phyloP scores from a whole-genome alignment of 2,329 filamentous ascomycete species.

The Xylaria sp. region DNA sequence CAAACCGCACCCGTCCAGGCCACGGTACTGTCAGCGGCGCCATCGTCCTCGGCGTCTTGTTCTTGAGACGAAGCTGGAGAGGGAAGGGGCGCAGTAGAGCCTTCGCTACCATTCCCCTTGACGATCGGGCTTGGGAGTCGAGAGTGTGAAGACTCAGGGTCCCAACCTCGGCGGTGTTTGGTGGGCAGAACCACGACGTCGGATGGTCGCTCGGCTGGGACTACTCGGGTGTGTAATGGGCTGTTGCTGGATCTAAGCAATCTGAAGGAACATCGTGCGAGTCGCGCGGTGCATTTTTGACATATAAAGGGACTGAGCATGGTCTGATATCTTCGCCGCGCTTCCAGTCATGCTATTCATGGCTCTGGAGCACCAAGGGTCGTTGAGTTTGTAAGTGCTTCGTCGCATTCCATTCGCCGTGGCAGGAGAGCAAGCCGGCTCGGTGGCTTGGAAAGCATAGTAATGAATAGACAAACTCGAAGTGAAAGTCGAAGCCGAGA shows the following conservation, averaged over 20 bases:
- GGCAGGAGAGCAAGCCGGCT: background rate
- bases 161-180: background rate
- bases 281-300: constrained; percentile 44
- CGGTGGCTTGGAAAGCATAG: background rate
- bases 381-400: constrained; percentile 1
- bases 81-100: background rate
- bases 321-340: constrained; percentile 28
- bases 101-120: background rate
- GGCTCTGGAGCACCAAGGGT: background rate
- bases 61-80: background rate
- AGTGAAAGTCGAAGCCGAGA: background rate
- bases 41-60: constrained; percentile 13
- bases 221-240: constrained; percentile 18
- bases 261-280: constrained; percentile 31
- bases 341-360: constrained; percentile 24
- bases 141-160: background rate
- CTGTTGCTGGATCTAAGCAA: background rate
- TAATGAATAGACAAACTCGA: background rate
- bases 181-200: background rate
- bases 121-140: background rate
- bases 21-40: background rate
- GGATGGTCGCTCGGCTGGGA: constrained; percentile 19
- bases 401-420: background rate
- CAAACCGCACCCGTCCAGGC: constrained; percentile 2
- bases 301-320: constrained; percentile 48